Conservation (phyloP, 1,284 basidiomycete species). For the Cystobasidium pallidum region DNA sequence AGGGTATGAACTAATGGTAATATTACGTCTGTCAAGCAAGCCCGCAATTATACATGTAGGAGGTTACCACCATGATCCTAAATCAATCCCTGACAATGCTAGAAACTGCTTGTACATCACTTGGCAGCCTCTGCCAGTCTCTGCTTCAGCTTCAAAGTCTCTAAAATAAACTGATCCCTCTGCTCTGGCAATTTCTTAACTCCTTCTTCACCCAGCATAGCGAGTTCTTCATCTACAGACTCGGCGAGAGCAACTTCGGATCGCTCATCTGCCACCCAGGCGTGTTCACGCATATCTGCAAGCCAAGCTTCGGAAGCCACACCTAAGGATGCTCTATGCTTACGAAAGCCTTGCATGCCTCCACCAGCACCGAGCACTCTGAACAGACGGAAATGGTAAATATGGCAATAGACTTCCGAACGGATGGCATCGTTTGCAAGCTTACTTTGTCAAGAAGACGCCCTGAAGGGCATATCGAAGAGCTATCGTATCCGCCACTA, state of each 20-base stretch:
- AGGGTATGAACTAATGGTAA: background rate
- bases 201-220: conserved; percentile 11
- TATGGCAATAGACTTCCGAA: no score
- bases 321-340: conserved; percentile 28
- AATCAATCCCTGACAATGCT: background rate
- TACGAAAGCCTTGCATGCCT: conserved; percentile 36
- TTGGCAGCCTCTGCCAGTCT: background rate
- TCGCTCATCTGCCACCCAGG: conserved; percentile 17
- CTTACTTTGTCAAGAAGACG: conserved; percentile 42
- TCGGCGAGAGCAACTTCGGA: conserved; percentile 13
- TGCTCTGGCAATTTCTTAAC: conserved; percentile 3
- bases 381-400: background rate
- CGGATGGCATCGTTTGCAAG: no score
- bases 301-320: conserved; percentile 33
- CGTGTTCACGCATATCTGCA: conserved; percentile 31
- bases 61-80: no score
- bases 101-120: background rate
- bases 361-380: conserved; percentile 43
- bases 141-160: conserved; percentile 28
- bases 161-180: conserved; percentile 33
- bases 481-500: conserved; percentile 39
- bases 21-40: no score
- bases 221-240: conserved; percentile 27
- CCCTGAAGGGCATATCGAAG: conserved; percentile 42
- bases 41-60: no score